Evolutionary conservation across 1,139 yeast species (phyloP).

Genomic region (Schwanniomyces etchellsii): DNA sequence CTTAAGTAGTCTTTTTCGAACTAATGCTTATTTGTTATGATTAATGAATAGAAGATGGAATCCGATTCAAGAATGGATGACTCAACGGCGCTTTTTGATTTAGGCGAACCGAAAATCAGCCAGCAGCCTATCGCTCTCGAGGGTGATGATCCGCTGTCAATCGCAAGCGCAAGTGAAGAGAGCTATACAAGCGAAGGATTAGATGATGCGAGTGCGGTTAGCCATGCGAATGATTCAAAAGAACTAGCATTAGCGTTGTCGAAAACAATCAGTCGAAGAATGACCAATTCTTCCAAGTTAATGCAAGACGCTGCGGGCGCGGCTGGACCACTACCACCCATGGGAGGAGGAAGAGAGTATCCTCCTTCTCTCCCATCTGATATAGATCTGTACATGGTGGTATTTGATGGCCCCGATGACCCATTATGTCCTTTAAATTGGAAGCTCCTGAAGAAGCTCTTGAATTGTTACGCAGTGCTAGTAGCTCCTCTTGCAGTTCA

Average conservation of each 20-base stretch:
- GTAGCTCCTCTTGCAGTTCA: conserved; percentile 22
- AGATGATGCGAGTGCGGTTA: too few species aligned
- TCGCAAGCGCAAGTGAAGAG: too few species aligned
- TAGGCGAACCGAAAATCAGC: too few species aligned
- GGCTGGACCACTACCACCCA: conserved; percentile 20
- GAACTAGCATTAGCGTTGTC: conserved; percentile 1
- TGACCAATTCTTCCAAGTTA: background rate
- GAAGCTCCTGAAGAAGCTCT: conserved; percentile 36
- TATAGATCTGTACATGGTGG: conserved; percentile 45
- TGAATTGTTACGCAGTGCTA: conserved; percentile 34
- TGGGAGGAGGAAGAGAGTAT: conserved; percentile 45
- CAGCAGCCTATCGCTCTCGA: too few species aligned
- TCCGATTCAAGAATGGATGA: too few species aligned
- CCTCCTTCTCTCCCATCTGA: conserved; percentile 49
- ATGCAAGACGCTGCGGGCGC: background rate
- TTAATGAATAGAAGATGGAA: too few species aligned
- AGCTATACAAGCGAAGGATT: too few species aligned
- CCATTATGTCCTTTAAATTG: conserved; percentile 62
- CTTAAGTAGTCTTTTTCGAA: too few species aligned
- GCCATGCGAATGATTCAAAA: too few species aligned
- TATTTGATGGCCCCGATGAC: conserved; percentile 57
- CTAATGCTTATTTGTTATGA: too few species aligned
- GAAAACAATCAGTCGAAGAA: conserved; percentile 1
- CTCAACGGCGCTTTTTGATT: too few species aligned
- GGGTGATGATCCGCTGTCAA: too few species aligned